phyloP scores from a whole-genome alignment of 1,284 basidiomycete genomes.

The Cryptococcus sp. region DNA sequence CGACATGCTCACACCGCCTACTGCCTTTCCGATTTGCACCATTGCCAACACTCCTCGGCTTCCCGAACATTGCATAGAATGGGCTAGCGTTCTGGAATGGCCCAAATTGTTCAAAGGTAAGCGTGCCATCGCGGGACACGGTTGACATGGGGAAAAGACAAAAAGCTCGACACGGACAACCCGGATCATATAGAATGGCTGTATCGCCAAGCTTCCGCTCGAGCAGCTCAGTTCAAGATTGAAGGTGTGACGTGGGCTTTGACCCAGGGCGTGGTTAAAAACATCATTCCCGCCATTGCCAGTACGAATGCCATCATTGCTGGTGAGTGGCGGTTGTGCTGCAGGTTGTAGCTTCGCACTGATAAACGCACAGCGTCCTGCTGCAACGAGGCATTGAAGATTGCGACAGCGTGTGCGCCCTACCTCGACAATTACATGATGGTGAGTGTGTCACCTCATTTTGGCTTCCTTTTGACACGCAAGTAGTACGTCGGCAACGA shows the following conservation, averaged over 20 bases:
- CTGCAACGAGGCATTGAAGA: slow-evolving; percentile 99
- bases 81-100: slow-evolving; percentile 99
- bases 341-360: neutral
- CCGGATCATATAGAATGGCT: slow-evolving; percentile 97
- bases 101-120: slow-evolving; percentile 85
- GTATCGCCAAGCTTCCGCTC: slow-evolving; percentile 72
- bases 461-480: neutral
- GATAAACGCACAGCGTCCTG: slow-evolving; percentile 72
- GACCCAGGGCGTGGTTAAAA: slow-evolving; percentile 98
- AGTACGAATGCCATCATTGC: slow-evolving; percentile 96
- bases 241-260: slow-evolving; percentile 97
- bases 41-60: slow-evolving; percentile 98
- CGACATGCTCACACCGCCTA: slow-evolving; percentile 97
- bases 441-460: slow-evolving; percentile 57
- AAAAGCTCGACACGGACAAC: slow-evolving; percentile 93
- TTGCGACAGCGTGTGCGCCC: slow-evolving; percentile 90
- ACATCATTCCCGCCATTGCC: slow-evolving; percentile 98
- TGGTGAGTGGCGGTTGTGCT: slow-evolving; percentile 55
- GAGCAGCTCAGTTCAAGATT: slow-evolving; percentile 92
- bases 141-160: slow-evolving; percentile 60
- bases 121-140: neutral
- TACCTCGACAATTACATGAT: slow-evolving; percentile 99
- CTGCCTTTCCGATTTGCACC: slow-evolving; percentile 96
- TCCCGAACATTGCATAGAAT: slow-evolving; percentile 99
- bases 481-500: slow-evolving; percentile 79